phyloP scores from a whole-genome alignment of 2,329 filamentous ascomycete genomes.

The Fusarium dlaminii region DNA sequence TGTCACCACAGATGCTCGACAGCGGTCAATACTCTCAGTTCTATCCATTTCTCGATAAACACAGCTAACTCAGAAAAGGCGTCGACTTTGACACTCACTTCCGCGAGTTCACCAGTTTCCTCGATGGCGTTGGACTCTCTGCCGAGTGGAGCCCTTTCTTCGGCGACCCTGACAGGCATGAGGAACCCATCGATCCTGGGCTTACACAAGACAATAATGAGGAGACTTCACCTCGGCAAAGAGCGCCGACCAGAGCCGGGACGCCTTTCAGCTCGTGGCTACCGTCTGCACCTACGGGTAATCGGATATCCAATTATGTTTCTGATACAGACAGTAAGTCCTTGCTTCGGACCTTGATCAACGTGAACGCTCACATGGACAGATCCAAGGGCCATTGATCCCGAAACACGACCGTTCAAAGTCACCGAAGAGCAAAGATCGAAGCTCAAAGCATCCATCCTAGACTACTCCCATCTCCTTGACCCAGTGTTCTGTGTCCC shows the following conservation, averaged over 20 bases:
- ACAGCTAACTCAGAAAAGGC: neutral
- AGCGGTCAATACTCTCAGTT: neutral
- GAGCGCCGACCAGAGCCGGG: conserved; percentile 21
- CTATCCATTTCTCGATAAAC: too few relatives aligned
- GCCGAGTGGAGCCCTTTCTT: conserved; percentile 53
- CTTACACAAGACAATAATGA: neutral
- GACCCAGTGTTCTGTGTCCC: conserved; percentile 46
- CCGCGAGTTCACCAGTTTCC: conserved; percentile 50
- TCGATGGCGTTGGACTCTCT: conserved; percentile 50
- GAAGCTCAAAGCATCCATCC: conserved; percentile 23
- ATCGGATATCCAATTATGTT: conserved; percentile 36
- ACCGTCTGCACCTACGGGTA: conserved; percentile 47
- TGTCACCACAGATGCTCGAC: conserved; percentile 7
- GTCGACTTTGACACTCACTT: conserved; percentile 46
- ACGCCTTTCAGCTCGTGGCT: conserved; percentile 52
- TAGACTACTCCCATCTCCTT: conserved; percentile 28
- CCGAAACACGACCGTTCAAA: conserved; percentile 31
- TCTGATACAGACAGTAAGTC: conserved; percentile 14
- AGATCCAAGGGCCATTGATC: conserved; percentile 8
- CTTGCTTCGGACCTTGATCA: fast-evolving
- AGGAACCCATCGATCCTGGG: neutral
- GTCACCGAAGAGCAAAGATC: conserved; percentile 49
- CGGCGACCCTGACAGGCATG: conserved; percentile 34
- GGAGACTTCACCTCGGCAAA: neutral
- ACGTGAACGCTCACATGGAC: fast-evolving